Evolutionary conservation across 495 filamentous ascomycete genomes (phyloP).

Genomic region (Xylaria intraflava): DNA sequence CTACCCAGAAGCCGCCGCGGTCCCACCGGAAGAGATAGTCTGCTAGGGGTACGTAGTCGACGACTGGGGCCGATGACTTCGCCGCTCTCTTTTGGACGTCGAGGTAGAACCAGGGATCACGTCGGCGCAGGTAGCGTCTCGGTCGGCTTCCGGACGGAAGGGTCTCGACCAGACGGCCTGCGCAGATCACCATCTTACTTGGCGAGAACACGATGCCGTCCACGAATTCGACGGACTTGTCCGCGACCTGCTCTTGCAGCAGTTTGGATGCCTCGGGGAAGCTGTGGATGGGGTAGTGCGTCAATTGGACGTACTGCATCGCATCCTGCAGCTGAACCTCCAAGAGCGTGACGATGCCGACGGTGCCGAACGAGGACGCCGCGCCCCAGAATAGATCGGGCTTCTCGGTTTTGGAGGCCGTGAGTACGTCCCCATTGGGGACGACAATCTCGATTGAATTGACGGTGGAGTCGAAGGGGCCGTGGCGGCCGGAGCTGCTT

Average conservation of each 20-base stretch:
- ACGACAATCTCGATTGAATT: constrained; percentile 54
- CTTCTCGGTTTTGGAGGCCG: constrained; percentile 31
- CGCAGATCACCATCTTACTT: constrained; percentile 43
- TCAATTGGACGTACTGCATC: constrained; percentile 45
- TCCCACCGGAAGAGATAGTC: constrained; percentile 60
- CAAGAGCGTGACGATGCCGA: constrained; percentile 52
- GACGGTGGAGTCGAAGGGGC: constrained; percentile 52
- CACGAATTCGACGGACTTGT: constrained; percentile 37
- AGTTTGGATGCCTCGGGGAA: constrained; percentile 25
- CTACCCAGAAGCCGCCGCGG: constrained; percentile 55
- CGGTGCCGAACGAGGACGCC: constrained; percentile 51
- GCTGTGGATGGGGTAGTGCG: constrained; percentile 39
- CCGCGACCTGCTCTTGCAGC: constrained; percentile 23
- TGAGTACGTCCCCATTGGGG: constrained; percentile 44
- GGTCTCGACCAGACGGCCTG: constrained; percentile 40
- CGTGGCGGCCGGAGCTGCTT: constrained; percentile 53
- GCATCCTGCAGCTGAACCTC: constrained; percentile 50
- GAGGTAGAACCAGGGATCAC: constrained; percentile 50
- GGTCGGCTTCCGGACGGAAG: constrained; percentile 23
- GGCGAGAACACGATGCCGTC: constrained; percentile 46
- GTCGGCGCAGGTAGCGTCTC: constrained; percentile 34
- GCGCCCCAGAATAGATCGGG: constrained; percentile 52
- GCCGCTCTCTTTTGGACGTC: constrained; percentile 29
- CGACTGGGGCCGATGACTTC: constrained; percentile 6
- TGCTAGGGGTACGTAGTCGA: constrained; percentile 36